These are phyloP conservation scores for Candida ovalis DNA, from an alignment of 805 yeast genomes.

Conservation along the genomic window DNA sequence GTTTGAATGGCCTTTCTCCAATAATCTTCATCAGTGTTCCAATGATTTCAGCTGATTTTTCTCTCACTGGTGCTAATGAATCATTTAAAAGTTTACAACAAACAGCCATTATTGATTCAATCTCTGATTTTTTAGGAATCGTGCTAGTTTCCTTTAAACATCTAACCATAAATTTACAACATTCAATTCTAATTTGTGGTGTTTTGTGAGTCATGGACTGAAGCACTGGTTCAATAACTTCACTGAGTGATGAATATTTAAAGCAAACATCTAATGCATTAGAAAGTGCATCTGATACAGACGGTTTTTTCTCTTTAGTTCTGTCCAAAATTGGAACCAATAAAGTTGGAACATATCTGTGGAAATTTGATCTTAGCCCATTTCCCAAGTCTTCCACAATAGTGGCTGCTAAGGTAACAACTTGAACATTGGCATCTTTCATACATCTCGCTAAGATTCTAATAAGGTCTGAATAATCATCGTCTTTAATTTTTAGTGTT, in stretches of 20 bases:
- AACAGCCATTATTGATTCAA: slow-evolving; percentile 52
- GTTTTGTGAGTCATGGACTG: slow-evolving; percentile 68
- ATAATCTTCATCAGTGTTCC: slow-evolving; percentile 82
- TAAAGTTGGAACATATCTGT: slow-evolving; percentile 47
- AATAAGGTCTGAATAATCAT: slow-evolving; percentile 65
- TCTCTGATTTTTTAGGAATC: slow-evolving; percentile 49
- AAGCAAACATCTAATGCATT: slow-evolving; percentile 65
- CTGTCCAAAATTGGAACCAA: slow-evolving; percentile 70
- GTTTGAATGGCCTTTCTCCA: slow-evolving; percentile 65
- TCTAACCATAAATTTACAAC: slow-evolving; percentile 60
- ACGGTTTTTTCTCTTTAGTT: slow-evolving; percentile 80
- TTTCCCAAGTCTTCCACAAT: slow-evolving; percentile 57
- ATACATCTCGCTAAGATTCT: slow-evolving; percentile 63
- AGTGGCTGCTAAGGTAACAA: slow-evolving; percentile 73
- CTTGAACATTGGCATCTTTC: slow-evolving; percentile 87
- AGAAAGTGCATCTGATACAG: slow-evolving; percentile 69
- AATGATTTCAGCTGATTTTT: slow-evolving; percentile 68
- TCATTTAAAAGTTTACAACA: slow-evolving; percentile 70
- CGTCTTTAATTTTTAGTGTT: slow-evolving; percentile 49
- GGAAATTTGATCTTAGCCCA: slow-evolving; percentile 60
- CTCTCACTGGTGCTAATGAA: slow-evolving; percentile 79
- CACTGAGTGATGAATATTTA: slow-evolving; percentile 44
- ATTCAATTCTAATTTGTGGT: slow-evolving; percentile 75
- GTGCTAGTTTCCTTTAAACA: slow-evolving; percentile 50
- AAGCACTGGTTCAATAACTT: slow-evolving; percentile 56